Base-by-base conservation (phyloP, 1,139 yeast genomes). In the Blastobotrys malaysiensis region DNA sequence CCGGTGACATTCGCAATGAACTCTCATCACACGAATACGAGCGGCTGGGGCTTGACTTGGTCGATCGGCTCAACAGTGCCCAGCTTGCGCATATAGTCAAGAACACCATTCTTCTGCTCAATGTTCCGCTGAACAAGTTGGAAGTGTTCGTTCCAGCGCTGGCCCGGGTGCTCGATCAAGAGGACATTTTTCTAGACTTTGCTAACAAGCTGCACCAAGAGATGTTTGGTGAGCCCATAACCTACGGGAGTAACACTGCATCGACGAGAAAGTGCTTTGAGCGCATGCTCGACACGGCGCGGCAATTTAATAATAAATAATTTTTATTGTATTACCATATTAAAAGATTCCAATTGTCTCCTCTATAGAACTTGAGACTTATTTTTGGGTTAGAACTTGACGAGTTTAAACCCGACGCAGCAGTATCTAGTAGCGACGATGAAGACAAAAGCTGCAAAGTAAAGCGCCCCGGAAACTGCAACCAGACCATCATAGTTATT, bases 401-500 rank as follows among this genome's bases (percentile, higher is more conserved):
- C 52, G 43, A 63, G 18, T 36, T 57, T 62, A 46, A 62, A 56
- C 2, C 78, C 79, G 3, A 72, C 78, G 45, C 73, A 68, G 22
- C 67, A 57, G 49, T 67, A 63, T 53, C 80, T 66, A 6, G 78
- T 67, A 1, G 68, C 43, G 1, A 65, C 18, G 56, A 73, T 70
- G 26, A 66, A 61, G 0, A 64, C 20, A 0, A 73, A 65, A 0
- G 73, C 71, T 1, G 66, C 54, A 1, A 68, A 59, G 43, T 74
- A 69, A 14, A 74, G 60, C 6, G 67, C 61, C 1, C 78, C 76
- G 24, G 72, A 69, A 58, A 73, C 74, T 2, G 69, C 63, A 19
- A 74, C 74, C 62, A 75, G 69, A 18, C 70, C 67, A 57, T 68
- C 61, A 61, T 73, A 77, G 13, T 69, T 69, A 1, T 61, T 62